Conservation (phyloP, 2,329 filamentous ascomycete species). For the Aspergillus luchuensis region DNA sequence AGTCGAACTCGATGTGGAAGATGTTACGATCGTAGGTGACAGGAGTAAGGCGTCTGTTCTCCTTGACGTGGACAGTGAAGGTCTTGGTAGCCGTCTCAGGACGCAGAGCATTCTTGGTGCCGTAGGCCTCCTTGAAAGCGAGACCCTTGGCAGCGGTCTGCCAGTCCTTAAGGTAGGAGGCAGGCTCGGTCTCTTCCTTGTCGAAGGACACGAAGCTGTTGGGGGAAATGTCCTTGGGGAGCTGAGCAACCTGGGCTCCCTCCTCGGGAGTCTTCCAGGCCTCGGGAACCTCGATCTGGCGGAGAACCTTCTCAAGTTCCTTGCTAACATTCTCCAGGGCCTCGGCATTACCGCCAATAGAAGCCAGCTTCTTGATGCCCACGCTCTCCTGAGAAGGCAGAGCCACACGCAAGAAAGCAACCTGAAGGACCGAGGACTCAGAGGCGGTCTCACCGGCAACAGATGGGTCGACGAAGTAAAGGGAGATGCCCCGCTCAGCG, state of each 20-base stretch:
- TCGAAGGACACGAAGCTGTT: constrained; percentile 84
- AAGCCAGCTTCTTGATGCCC: constrained; percentile 66
- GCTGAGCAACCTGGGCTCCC: constrained; percentile 40
- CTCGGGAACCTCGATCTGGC: constrained; percentile 73
- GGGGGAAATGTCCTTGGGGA: constrained; percentile 66
- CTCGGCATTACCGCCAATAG: constrained; percentile 61
- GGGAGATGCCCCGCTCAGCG: constrained; percentile 67
- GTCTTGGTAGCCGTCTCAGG: constrained; percentile 88
- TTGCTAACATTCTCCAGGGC: constrained; percentile 61
- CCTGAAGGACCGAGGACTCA: constrained; percentile 70
- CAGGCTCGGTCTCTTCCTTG: constrained; percentile 70
- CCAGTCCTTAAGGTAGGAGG: constrained; percentile 72
- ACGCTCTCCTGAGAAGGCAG: constrained; percentile 65
- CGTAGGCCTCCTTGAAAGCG: constrained; percentile 92
- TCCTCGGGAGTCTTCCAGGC: constrained; percentile 74
- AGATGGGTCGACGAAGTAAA: constrained; percentile 75
- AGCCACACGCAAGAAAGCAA: constrained; percentile 80
- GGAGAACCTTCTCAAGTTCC: constrained; percentile 68
- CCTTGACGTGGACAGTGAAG: constrained; percentile 83
- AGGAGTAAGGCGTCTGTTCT: constrained; percentile 92
- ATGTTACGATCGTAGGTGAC: constrained; percentile 93
- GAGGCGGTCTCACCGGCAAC: constrained; percentile 67
- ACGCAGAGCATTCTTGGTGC: constrained; percentile 70
- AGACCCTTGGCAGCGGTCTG: constrained; percentile 82
- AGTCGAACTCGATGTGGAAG: constrained; percentile 99